Evolutionary conservation across 2,329 filamentous ascomycete species (phyloP).

Genomic region (Nothopassalora personata): DNA sequence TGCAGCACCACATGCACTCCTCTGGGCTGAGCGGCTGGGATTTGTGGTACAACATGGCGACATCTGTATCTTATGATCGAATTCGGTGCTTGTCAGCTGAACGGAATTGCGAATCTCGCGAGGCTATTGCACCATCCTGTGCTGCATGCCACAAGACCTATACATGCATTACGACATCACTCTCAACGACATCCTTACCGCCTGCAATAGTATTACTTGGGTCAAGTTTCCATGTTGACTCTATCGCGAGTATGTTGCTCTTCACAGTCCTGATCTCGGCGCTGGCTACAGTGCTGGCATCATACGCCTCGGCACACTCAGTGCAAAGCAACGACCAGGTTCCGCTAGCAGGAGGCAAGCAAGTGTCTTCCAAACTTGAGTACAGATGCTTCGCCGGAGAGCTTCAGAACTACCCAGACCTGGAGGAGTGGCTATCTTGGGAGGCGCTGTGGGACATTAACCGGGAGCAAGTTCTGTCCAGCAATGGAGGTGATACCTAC

Average conservation of each 20-base stretch:
- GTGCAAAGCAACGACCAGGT: background rate
- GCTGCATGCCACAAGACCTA: background rate
- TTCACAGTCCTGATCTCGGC: constrained; percentile 4
- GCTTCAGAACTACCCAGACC: background rate
- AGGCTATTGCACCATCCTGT: background rate
- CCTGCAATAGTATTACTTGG: background rate
- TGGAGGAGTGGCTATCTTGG: constrained; percentile 16
- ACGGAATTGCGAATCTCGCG: background rate
- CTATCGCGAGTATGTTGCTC: constrained; percentile 1
- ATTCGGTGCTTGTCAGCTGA: background rate
- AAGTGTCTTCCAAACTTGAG: background rate
- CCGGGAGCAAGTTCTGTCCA: constrained; percentile 15
- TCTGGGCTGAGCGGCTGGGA: background rate
- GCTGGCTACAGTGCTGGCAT: background rate
- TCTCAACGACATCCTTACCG: background rate
- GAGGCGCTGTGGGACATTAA: constrained; percentile 20
- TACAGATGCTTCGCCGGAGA: constrained; percentile 17
- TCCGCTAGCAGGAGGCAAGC: background rate
- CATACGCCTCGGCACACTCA: background rate
- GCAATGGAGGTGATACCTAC: constrained; percentile 20
- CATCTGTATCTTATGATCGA: background rate
- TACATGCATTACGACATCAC: background rate
- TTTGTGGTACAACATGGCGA: background rate
- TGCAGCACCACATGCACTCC: background rate
- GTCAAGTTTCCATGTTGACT: background rate